Percentiles rank a stretch among this genome's conserved stretches.
Conservation (phyloP, 1,284 basidiomycete species). For the Blastosporella zonata region DNA sequence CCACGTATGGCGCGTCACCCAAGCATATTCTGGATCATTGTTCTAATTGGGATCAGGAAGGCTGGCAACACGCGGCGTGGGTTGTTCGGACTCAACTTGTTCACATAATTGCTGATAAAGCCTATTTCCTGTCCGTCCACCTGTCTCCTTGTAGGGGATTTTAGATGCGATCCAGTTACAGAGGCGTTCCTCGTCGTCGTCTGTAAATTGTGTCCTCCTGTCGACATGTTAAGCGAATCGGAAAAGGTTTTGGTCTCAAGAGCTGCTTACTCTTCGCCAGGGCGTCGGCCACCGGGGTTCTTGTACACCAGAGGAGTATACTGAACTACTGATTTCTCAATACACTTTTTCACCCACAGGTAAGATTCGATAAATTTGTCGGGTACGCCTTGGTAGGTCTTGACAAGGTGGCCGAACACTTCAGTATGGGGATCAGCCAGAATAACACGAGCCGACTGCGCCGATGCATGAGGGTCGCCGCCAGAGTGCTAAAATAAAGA, state of each 20-base stretch:
- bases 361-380: constrained; percentile 75
- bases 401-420: constrained; percentile 66
- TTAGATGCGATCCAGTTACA: constrained; percentile 75
- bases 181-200: constrained; percentile 67
- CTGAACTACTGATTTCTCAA: constrained; percentile 58
- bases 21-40: constrained; percentile 64
- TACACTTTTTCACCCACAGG: constrained; percentile 77
- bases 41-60: constrained; percentile 34
- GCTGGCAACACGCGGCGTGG: background rate
- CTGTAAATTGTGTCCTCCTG: constrained; percentile 73
- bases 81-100: constrained; percentile 37
- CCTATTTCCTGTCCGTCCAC: constrained; percentile 74
- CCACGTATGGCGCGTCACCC: constrained; percentile 82
- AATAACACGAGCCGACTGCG: constrained; percentile 66
- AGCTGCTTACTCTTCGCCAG: constrained; percentile 70
- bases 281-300: constrained; percentile 73
- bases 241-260: background rate
- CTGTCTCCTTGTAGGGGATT: constrained; percentile 75
- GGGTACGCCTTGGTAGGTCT: constrained; percentile 59
- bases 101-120: constrained; percentile 65
- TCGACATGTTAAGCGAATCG: constrained; percentile 4
- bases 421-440: constrained; percentile 75
- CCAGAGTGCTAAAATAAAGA: constrained; percentile 59
- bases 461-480: constrained; percentile 64
- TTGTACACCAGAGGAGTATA: constrained; percentile 76